Percentiles rank a stretch among this genome's conserved stretches.
These are phyloP conservation scores for Fraxinus dipetala DNA, from an alignment of 305 asterid species.

Conservation along the genomic window DNA sequence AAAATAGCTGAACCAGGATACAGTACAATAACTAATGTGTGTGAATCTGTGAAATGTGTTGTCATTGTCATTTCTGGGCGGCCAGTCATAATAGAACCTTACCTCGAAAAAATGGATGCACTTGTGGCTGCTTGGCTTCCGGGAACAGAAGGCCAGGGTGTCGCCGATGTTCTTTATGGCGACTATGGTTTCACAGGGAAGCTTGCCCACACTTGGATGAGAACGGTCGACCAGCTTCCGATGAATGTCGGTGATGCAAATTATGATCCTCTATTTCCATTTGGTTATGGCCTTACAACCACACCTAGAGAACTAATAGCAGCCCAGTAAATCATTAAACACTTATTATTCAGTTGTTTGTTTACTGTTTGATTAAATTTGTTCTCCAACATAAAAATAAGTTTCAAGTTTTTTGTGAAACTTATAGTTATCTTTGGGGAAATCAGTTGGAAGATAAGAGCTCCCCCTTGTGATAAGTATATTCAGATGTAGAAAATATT, in stretches of 20 bases:
- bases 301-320: neutral
- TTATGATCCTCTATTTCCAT: neutral
- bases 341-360: neutral
- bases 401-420: neutral
- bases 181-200: conserved; percentile 43
- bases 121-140: conserved; percentile 54
- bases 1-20: conserved; percentile 44
- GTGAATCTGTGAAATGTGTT: conserved; percentile 33
- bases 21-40: conserved; percentile 30
- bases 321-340: neutral
- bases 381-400: neutral
- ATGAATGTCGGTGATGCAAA: neutral
- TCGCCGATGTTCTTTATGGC: conserved; percentile 44
- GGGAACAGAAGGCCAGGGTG: conserved; percentile 50
- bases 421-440: neutral
- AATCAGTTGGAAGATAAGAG: neutral
- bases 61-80: conserved; percentile 40
- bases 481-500: neutral
- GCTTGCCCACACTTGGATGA: neutral
- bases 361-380: neutral
- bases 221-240: neutral
- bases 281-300: neutral
- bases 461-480: neutral
- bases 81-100: conserved; percentile 42
- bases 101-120: conserved; percentile 29